Evolutionary conservation across 2,329 filamentous ascomycete species (phyloP), one percentile per base, ranked within the genome.

Genomic region (Hymenoscyphus fructigenus): DNA sequence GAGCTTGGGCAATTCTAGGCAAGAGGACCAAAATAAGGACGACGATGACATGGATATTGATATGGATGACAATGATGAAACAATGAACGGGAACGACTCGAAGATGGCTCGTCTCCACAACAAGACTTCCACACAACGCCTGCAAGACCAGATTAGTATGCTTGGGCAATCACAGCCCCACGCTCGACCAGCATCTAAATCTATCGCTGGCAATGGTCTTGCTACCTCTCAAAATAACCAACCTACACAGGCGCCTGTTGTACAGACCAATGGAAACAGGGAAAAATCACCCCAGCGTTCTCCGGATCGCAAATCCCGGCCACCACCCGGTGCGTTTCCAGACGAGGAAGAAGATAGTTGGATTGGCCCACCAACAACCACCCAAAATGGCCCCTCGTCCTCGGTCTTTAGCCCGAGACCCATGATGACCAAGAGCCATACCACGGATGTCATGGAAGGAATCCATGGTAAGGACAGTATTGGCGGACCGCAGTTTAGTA

Each of bases 91-190:
- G 57, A 73, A 80, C 36, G 83, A 87, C 28, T 79, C 80, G 1
- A 82, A 83, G 47, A 67, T 73, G 61, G 82, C 84, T 5, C 85
- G 83, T 70, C 77, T 84, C 1, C 89, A 94, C 73, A 92, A 88
- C 78, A 96, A 96, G 76, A 93, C 92, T 0, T 96, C 95, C n/a
- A 97, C 95, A 0, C 93, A 98, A 76, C 85, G 91, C 55, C 82
- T 99, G 17, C 93, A 97, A 69, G 94, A 98, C 72, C 92, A 93
- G 72, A 98, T 99, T 72, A 96, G 88, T 73, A 85, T 85, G 79
- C 79, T 89, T 59, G 86, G 86, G 17, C 85, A 89, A 70, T 81
- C 82, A 0, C 85, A 76, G 62, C 65, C 73, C 12, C 69, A 68
- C 61, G 67, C 71, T 29, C 67, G 74, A 59, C 72, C 73, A 14